Evolutionary conservation across 441 rosid species (phyloP).

Genomic region (Heliophila coronopifolia): DNA sequence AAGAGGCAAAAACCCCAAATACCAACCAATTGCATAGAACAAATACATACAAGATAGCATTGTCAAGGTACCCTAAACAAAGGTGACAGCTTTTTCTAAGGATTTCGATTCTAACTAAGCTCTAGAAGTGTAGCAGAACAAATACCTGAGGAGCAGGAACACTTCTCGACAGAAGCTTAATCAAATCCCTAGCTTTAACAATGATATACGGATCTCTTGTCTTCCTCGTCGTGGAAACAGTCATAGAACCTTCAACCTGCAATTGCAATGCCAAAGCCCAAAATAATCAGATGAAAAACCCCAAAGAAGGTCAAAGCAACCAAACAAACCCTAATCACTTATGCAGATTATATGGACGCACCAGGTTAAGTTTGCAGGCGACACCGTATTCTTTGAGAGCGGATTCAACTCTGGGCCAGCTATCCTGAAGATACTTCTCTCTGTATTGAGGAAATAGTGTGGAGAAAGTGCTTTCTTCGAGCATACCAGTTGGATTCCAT

Average conservation of each 20-base stretch:
- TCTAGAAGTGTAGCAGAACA: neutral
- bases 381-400: slow-evolving; percentile 64
- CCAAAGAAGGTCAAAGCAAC: neutral
- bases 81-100: no score
- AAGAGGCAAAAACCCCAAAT: no score
- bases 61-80: no score
- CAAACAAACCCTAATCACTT: no score
- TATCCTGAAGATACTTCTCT: slow-evolving; percentile 81
- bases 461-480: slow-evolving; percentile 74
- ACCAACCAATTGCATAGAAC: no score
- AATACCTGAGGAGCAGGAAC: slow-evolving; percentile 89
- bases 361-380: slow-evolving; percentile 69
- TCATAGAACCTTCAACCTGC: slow-evolving; percentile 89
- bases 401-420: slow-evolving; percentile 74
- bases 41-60: no score
- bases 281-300: no score
- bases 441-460: slow-evolving; percentile 84
- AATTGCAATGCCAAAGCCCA: neutral
- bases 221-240: slow-evolving; percentile 79
- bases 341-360: no score
- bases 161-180: slow-evolving; percentile 80
- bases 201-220: slow-evolving; percentile 81
- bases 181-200: slow-evolving; percentile 75
- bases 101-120: no score
- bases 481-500: slow-evolving; percentile 79